Conservation (phyloP, 225 moss, liverwort and hornwort species). For the Marchantia polymorpha region DNA sequence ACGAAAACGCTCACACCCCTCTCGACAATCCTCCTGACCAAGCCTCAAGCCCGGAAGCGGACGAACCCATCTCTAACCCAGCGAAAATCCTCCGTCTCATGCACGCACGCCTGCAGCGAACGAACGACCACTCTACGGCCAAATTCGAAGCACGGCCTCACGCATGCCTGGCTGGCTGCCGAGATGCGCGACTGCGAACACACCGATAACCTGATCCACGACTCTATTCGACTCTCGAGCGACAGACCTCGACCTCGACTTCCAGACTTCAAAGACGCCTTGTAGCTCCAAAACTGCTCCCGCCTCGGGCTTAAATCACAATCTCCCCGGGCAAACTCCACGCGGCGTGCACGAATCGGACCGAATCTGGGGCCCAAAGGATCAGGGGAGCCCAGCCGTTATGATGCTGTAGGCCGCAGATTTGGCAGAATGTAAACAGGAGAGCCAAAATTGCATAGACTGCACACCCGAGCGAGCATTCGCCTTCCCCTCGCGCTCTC, state of each 20-base stretch:
- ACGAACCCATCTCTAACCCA: neutral
- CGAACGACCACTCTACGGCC: neutral
- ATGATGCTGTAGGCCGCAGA: constrained; percentile 5
- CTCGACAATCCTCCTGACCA: neutral
- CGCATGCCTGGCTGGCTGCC: neutral
- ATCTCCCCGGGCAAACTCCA: neutral
- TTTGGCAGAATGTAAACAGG: neutral
- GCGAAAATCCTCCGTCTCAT: neutral
- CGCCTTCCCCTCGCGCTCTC: neutral
- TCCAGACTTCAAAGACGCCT: neutral
- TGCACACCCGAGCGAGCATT: neutral
- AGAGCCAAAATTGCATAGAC: neutral
- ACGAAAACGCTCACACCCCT: neutral
- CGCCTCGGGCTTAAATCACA: neutral
- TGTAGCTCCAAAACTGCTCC: neutral
- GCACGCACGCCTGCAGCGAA: neutral
- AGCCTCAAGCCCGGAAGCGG: neutral
- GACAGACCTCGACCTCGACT: neutral
- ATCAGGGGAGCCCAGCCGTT: neutral
- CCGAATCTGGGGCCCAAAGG: constrained; percentile 4
- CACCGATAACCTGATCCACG: neutral
- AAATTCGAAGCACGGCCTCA: neutral
- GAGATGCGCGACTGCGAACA: neutral
- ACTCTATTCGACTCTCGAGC: neutral
- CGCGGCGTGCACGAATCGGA: neutral